Base-by-base conservation (phyloP, 208 protist genomes). In the Crithidia acanthocephali region DNA sequence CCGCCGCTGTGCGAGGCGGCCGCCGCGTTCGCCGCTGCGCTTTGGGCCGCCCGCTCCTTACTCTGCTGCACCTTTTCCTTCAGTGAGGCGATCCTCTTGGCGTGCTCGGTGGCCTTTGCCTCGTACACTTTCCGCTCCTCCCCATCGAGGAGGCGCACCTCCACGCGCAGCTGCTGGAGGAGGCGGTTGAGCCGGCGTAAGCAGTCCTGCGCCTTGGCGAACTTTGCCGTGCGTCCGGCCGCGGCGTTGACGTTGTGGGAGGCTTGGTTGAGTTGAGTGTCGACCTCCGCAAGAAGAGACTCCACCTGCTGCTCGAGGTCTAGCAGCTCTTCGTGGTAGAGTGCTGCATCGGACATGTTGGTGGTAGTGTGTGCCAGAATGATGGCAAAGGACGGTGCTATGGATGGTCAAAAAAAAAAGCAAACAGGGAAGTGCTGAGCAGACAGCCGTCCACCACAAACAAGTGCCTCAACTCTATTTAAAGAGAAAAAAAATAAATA, bases 281-380 rank as follows among this genome's bases (percentile, higher is more conserved):
- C 58, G 30, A 75, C 50, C n/a, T 72, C 63, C 0, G 22, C n/a
- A 28, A 87, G 9, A 64, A 86, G 33, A 48, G 20, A 45, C 15
- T 79, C 57, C 5, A 88, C 52, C 50, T 94, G 81, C 47, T 72
- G 64, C 68, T 90, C 86, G 25, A 88, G 63, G 35, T 79, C 75
- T 11, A 72, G 67, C 63, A 94, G 82, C 75, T 91, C 84, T 40
- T 91, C 80, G 52, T 94, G 78, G 52, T 91, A 90, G 16, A 88
- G 65, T 8, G 76, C 64, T 11, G 71, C 82, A 30, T 90, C 85
- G 3, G 65, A 57, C 67, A 73, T 79, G 32, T 3, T 23, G 25
- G 16, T 48, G n/a, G n/a, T n/a, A n/a, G n/a, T n/a, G n/a, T n/a
- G n/a, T n/a, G n/a, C n/a, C n/a, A n/a, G n/a, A n/a, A n/a, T 48